phyloP scores from a whole-genome alignment of 495 filamentous ascomycete species.

The Neurospora sp. region DNA sequence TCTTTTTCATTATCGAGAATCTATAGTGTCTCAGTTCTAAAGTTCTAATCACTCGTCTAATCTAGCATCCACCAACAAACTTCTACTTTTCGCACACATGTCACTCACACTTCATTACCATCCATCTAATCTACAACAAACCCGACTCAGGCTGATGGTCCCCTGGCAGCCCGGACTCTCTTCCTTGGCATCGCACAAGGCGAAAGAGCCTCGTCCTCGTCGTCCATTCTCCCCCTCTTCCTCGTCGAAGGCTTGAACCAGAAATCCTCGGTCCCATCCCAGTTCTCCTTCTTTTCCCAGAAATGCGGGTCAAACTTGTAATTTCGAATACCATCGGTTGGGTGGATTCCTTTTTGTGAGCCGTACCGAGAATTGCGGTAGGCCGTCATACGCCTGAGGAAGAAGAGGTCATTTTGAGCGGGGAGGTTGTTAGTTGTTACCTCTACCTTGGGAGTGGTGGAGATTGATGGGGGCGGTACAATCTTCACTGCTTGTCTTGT shows the following conservation, averaged over 20 bases:
- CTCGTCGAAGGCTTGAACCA: background rate
- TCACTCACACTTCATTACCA: background rate
- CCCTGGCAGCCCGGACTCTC: background rate
- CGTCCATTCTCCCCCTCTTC: background rate
- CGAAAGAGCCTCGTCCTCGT: background rate
- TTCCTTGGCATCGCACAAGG: background rate
- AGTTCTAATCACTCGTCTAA: no score
- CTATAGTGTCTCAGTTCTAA: no score
- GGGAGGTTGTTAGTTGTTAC: no score
- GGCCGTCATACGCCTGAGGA: background rate
- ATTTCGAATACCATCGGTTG: background rate
- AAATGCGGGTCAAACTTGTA: background rate
- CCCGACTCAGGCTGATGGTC: no score
- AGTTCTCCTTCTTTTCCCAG: background rate
- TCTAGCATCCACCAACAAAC: background rate
- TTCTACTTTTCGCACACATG: background rate
- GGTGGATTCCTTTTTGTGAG: background rate
- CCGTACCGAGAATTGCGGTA: background rate
- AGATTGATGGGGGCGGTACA: no score
- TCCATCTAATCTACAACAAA: background rate
- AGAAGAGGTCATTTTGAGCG: background rate
- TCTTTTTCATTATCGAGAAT: no score
- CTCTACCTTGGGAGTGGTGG: no score
- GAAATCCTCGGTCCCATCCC: background rate
- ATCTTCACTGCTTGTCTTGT: no score